phyloP scores from a whole-genome alignment of 805 yeast genomes.

The Kuraishia hungarica region DNA sequence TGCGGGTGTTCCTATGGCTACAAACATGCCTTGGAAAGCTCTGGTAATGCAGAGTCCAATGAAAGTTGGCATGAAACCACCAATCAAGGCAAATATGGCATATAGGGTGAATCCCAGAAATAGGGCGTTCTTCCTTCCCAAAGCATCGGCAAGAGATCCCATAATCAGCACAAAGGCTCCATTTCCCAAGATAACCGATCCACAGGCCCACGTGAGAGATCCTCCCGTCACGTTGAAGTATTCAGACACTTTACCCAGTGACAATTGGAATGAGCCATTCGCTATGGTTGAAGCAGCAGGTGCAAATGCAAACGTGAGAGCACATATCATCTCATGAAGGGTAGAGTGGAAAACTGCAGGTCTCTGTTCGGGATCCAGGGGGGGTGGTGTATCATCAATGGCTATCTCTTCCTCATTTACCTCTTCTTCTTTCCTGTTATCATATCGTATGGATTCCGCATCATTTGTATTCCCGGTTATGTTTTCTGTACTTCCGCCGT shows the following conservation, averaged over 20 bases:
- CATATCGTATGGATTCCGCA: not conserved
- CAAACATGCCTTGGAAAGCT: constrained; percentile 28
- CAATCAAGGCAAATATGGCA: constrained; percentile 16
- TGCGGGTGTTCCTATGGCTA: constrained; percentile 30
- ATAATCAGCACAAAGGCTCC: constrained; percentile 28
- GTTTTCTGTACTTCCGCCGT: not conserved
- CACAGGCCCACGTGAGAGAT: constrained; percentile 27
- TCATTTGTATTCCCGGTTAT: not conserved
- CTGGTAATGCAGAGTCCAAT: constrained; percentile 26
- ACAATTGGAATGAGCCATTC: constrained; percentile 23
- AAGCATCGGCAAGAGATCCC: constrained; percentile 28
- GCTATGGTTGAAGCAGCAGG: constrained; percentile 24
- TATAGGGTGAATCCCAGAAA: constrained; percentile 12
- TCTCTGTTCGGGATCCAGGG: constrained; percentile 7
- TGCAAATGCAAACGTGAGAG: constrained; percentile 21
- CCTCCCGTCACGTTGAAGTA: constrained; percentile 26
- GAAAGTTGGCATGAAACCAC: constrained; percentile 23
- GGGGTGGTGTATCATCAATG: not conserved
- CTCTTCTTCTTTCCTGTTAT: not conserved
- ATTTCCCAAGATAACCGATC: constrained; percentile 25
- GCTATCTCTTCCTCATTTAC: not conserved
- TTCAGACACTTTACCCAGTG: constrained; percentile 21
- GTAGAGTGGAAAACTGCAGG: constrained; percentile 22
- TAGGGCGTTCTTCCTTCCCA: constrained; percentile 26
- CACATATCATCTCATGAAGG: constrained; percentile 21